Evolutionary conservation across 2,329 filamentous ascomycete species (phyloP).

Genomic region (Gyromitra esculenta): DNA sequence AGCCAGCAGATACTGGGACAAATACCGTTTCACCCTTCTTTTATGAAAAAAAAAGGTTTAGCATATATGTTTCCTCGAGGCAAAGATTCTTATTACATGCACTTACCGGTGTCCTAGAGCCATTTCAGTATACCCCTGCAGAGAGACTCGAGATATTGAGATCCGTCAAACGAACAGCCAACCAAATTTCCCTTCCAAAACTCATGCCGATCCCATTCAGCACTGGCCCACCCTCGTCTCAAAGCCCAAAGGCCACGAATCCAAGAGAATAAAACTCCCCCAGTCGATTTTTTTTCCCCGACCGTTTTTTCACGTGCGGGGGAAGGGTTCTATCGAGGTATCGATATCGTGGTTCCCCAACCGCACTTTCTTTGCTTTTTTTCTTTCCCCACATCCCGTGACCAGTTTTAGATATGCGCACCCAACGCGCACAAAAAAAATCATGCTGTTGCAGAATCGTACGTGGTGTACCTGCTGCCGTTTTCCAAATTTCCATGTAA

Average conservation of each 20-base stretch:
- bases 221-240: conserved; percentile 24
- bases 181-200: conserved; percentile 36
- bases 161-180: conserved; percentile 19
- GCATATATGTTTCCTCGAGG: background rate
- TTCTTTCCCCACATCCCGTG: conserved; percentile 37
- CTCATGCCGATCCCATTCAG: conserved; percentile 41
- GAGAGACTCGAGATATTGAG: conserved; percentile 15
- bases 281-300: conserved; percentile 24
- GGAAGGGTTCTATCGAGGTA: conserved; percentile 22
- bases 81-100: background rate
- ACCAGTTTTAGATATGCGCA: conserved; percentile 30
- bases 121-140: conserved; percentile 18
- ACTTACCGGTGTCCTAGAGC: conserved; percentile 16
- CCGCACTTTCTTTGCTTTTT: conserved; percentile 38
- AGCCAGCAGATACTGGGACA: conserved; percentile 1
- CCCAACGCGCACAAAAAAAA: conserved; percentile 2
- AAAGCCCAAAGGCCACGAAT: conserved; percentile 36
- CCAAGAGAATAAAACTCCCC: conserved; percentile 15
- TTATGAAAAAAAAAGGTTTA: background rate
- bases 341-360: conserved; percentile 20
- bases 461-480: conserved; percentile 31
- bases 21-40: conserved; percentile 1
- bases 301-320: conserved; percentile 44
- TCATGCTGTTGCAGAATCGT: conserved; percentile 19
- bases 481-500: conserved; percentile 14